Conservation (phyloP, 306 rosid species). For the Styphnolobium japonicum region DNA sequence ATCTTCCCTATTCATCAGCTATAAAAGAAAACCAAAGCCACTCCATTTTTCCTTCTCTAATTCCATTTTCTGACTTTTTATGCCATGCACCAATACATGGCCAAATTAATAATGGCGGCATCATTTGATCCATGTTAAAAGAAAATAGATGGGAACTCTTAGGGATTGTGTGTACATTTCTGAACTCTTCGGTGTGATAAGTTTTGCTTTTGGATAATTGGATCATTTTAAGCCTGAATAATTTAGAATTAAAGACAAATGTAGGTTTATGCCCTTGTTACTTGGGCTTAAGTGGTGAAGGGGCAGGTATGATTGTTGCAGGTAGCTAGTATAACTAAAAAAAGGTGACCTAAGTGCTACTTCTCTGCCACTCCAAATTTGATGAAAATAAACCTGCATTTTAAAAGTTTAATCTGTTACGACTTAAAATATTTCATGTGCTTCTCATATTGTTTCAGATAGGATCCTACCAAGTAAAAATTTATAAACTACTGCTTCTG, state of each 20-base stretch:
- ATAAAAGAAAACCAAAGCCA: neutral
- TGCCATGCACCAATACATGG: neutral
- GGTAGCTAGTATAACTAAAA: conserved; percentile 28
- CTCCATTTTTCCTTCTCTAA: neutral
- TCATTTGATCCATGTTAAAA: conserved; percentile 5
- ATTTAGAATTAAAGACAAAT: neutral
- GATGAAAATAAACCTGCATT: neutral
- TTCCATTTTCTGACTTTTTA: neutral
- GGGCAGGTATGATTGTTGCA: conserved; percentile 21
- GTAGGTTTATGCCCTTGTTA: neutral
- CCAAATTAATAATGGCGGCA: neutral
- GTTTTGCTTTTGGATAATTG: neutral
- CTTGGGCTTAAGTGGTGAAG: neutral
- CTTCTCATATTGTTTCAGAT: neutral
- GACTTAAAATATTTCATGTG: conserved; percentile 13
- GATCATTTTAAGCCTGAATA: neutral
- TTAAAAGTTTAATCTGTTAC: conserved; percentile 7
- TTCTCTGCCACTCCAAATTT: conserved; percentile 20
- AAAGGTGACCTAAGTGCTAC: neutral
- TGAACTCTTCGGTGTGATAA: neutral
- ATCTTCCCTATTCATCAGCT: neutral
- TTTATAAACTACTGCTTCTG: neutral
- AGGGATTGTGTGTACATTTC: neutral
- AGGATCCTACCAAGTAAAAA: neutral
- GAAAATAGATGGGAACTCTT: neutral